These are phyloP conservation scores for Alternaria metachromatica DNA, from an alignment of 2,329 filamentous ascomycete genomes.

Conservation along the genomic window DNA sequence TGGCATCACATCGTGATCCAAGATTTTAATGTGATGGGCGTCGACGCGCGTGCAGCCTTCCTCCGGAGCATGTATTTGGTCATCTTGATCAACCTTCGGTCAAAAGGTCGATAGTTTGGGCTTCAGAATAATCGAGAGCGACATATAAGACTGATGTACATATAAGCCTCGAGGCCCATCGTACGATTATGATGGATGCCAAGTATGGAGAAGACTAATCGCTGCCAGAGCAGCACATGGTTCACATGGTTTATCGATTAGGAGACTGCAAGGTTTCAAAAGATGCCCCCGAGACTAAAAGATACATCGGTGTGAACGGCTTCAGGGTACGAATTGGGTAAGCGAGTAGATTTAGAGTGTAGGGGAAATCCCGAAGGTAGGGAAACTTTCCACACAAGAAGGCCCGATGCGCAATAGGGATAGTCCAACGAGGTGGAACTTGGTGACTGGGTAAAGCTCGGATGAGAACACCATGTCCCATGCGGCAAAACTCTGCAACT, in stretches of 20 bases:
- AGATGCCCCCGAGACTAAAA: slow-evolving; percentile 1
- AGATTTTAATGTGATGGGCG: background rate
- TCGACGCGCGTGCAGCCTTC: background rate
- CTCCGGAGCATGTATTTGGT: background rate
- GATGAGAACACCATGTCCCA: background rate
- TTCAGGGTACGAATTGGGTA: slow-evolving; percentile 9
- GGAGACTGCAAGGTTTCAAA: slow-evolving; percentile 1
- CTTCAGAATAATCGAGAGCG: background rate
- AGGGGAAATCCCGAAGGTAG: background rate
- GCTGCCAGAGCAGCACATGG: background rate
- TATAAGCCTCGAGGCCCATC: background rate
- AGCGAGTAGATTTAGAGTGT: slow-evolving; percentile 3
- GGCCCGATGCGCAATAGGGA: slow-evolving; percentile 6
- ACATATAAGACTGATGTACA: background rate
- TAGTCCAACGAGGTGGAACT: background rate
- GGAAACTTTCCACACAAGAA: slow-evolving; percentile 11
- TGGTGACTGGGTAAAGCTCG: slow-evolving; percentile 7
- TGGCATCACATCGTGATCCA: background rate
- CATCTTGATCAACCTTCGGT: background rate
- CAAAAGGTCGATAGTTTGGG: background rate
- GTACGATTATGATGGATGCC: background rate
- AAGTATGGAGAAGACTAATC: background rate
- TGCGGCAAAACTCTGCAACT: slow-evolving; percentile 2
- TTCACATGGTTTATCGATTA: slow-evolving; percentile 12
- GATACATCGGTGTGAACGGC: slow-evolving; percentile 6